Conservation (phyloP, 176 grass and related monocot genomes). For the Oryza punctata region DNA sequence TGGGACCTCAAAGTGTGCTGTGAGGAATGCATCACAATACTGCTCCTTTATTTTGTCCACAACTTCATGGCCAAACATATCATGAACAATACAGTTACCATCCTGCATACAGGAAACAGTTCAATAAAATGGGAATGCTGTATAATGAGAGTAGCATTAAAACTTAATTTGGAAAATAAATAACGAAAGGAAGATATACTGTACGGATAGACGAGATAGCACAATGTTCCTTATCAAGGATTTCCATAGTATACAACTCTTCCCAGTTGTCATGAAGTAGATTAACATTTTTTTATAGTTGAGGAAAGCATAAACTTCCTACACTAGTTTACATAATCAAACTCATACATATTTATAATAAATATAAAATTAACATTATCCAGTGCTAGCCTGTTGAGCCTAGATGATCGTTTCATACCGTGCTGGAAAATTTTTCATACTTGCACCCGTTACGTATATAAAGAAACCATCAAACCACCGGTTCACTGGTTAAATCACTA, state of each 20-base stretch:
- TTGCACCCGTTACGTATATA: background rate
- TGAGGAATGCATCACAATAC: constrained; percentile 88
- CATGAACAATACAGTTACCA: constrained; percentile 96
- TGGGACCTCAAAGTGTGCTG: constrained; percentile 97
- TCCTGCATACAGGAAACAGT: constrained; percentile 53
- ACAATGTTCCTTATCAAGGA: background rate
- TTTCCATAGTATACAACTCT: background rate
- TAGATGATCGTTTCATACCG: background rate
- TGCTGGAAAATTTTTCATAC: background rate
- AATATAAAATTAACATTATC: background rate
- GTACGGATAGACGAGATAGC: background rate
- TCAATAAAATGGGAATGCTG: constrained; percentile 8
- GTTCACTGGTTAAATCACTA: background rate
- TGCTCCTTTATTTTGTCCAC: constrained; percentile 91
- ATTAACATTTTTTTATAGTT: background rate
- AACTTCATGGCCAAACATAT: constrained; percentile 92
- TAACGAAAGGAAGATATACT: background rate
- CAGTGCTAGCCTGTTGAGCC: background rate
- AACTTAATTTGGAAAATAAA: background rate
- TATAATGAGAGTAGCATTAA: background rate
- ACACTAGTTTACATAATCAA: constrained; percentile 5
- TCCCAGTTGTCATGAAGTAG: background rate
- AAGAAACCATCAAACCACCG: background rate
- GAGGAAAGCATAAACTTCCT: background rate
- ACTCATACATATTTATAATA: background rate